Evolutionary conservation across 306 rosid species (phyloP).

Genomic region (Bauhinia variegata): DNA sequence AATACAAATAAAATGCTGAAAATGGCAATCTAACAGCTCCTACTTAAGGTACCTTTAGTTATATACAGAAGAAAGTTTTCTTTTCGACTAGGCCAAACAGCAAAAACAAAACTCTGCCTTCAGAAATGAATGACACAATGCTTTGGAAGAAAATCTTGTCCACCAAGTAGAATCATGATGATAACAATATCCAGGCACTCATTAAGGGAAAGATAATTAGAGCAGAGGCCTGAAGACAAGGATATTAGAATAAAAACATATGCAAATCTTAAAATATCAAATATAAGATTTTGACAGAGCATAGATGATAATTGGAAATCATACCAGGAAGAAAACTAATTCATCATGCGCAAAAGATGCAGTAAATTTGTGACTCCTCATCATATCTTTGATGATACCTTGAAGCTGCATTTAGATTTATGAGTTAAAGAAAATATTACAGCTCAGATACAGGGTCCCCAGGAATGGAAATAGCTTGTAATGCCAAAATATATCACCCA

Average conservation of each 20-base stretch:
- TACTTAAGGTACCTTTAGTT: too few species aligned
- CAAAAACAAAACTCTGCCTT: too few species aligned
- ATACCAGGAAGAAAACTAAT: conserved; percentile 77
- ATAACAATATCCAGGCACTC: conserved; percentile 76
- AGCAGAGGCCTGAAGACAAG: conserved; percentile 75
- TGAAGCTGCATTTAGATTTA: conserved; percentile 61
- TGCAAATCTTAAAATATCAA: not conserved
- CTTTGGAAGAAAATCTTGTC: not conserved
- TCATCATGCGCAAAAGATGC: conserved; percentile 67
- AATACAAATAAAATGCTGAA: too few species aligned
- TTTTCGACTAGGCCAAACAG: too few species aligned
- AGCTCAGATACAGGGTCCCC: conserved; percentile 15
- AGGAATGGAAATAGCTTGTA: not conserved
- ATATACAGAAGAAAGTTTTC: too few species aligned
- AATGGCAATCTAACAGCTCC: too few species aligned
- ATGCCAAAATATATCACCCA: conserved; percentile 8
- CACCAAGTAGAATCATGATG: conserved; percentile 44
- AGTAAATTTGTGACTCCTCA: conserved; percentile 69
- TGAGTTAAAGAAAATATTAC: conserved; percentile 7
- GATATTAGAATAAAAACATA: conserved; percentile 18
- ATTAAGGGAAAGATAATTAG: conserved; percentile 69
- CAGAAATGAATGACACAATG: too few species aligned
- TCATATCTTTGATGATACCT: conserved; percentile 59
- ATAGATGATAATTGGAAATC: conserved; percentile 21
- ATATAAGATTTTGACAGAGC: conserved; percentile 6